Percentiles rank a stretch among this genome's conserved stretches.
phyloP scores from a whole-genome alignment of 2,329 filamentous ascomycete species.

The Fonsecaea monophora region DNA sequence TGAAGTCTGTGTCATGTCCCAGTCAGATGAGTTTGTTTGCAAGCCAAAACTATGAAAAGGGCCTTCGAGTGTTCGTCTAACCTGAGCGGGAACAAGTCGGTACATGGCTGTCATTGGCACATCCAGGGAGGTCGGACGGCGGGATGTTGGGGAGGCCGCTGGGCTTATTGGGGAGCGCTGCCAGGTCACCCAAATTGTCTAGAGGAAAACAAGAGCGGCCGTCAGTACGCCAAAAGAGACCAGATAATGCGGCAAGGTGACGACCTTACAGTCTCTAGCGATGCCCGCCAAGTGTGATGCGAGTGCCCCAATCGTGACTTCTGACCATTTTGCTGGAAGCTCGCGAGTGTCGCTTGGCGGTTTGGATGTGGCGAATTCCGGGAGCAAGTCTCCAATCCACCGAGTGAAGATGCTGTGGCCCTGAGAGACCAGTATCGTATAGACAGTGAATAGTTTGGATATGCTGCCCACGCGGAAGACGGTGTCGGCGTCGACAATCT shows the following conservation, averaged over 20 bases:
- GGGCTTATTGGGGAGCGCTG: slow-evolving; percentile 1
- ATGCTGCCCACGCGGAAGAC: slow-evolving; percentile 54
- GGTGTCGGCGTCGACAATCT: slow-evolving; percentile 43
- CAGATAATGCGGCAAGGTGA: neutral
- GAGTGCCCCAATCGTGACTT: slow-evolving; percentile 55
- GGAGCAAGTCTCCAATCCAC: slow-evolving; percentile 53
- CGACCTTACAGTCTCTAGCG: slow-evolving; percentile 30
- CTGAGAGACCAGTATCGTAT: slow-evolving; percentile 51
- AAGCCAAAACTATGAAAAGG: neutral
- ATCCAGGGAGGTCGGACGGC: slow-evolving; percentile 6
- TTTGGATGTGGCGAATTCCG: slow-evolving; percentile 46
- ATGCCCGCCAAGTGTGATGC: slow-evolving; percentile 57
- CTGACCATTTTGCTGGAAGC: slow-evolving; percentile 53
- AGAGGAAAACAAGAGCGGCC: neutral
- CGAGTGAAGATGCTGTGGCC: slow-evolving; percentile 51
- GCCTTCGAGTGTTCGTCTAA: slow-evolving; percentile 1
- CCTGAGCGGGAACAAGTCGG: slow-evolving; percentile 14
- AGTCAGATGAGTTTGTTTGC: slow-evolving; percentile 5
- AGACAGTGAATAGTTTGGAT: slow-evolving; percentile 56
- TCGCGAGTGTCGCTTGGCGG: slow-evolving; percentile 34
- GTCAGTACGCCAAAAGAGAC: slow-evolving; percentile 4
- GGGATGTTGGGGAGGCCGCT: slow-evolving; percentile 8
- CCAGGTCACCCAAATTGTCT: slow-evolving; percentile 10
- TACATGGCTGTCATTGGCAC: slow-evolving; percentile 6
- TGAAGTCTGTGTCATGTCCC: slow-evolving; percentile 41